phyloP scores from a whole-genome alignment of 1,139 yeast species.

The Ashbya aceris region DNA sequence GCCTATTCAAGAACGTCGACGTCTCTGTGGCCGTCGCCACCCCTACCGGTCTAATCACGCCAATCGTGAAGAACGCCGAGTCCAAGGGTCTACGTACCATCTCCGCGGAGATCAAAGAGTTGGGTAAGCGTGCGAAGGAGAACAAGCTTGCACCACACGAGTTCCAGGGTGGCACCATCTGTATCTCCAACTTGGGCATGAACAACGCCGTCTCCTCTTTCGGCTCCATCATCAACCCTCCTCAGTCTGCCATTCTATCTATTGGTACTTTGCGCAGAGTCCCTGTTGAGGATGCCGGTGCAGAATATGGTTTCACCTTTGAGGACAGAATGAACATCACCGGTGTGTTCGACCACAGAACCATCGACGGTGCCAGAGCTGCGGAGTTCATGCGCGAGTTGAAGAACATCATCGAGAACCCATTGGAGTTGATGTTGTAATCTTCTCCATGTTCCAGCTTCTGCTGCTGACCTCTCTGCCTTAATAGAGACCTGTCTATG shows the following conservation, averaged over 20 bases:
- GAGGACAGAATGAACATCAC: constrained; percentile 87
- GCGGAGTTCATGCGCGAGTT: constrained; percentile 94
- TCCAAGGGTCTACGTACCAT: constrained; percentile 75
- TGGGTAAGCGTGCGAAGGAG: constrained; percentile 92
- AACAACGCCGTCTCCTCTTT: constrained; percentile 84
- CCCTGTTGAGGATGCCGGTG: constrained; percentile 86
- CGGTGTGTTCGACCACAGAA: constrained; percentile 97
- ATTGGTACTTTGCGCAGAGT: constrained; percentile 88
- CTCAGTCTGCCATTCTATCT: constrained; percentile 90
- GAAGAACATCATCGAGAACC: constrained; percentile 88
- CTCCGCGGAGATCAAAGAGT: constrained; percentile 77
- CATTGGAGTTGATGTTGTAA: constrained; percentile 82
- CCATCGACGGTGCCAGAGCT: constrained; percentile 94
- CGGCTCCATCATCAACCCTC: constrained; percentile 97
- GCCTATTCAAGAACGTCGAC: constrained; percentile 87
- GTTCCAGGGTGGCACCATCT: constrained; percentile 98
- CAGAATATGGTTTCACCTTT: constrained; percentile 85
- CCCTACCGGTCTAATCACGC: constrained; percentile 94
- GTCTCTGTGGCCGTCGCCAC: constrained; percentile 98
- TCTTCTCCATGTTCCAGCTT: too few relatives aligned
- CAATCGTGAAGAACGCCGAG: constrained; percentile 84
- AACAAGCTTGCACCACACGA: constrained; percentile 91
- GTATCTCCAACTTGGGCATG: constrained; percentile 98
- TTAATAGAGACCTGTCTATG: too few relatives aligned
- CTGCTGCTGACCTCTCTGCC: too few relatives aligned